Evolutionary conservation across 2,329 filamentous ascomycete genomes (phyloP), one percentile per base, ranked within the genome.

Genomic region (Exserohilum rostratum): DNA sequence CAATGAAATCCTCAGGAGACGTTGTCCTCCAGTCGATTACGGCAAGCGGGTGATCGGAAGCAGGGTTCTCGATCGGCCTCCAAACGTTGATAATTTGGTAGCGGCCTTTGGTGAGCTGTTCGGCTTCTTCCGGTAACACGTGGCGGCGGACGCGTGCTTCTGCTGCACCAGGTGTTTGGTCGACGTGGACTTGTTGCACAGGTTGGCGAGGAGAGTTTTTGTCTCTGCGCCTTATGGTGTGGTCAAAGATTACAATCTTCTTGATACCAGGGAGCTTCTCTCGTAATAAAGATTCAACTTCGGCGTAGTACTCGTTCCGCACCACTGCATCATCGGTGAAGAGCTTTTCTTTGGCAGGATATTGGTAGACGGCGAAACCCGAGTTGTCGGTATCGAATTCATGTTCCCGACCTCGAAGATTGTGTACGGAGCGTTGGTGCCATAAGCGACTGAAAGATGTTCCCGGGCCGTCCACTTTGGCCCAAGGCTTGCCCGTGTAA

Each of bases 81-180:
- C 87, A 90, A 13, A 90, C 86, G 58, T 90, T 90, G 70, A 90
- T 85, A 65, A 89, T 84, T 66, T 88, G 85, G 66, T 84, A 88
- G 5, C 87, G 79, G 6, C 81, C 79, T 51, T 79, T 78, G 2
- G 89, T 61, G 9, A 89, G 73, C 49, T 80, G 78, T 25, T 87
- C 83, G 0, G 81, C 83, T 62, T 87, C 85, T 1, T 79, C 78
- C 2, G 70, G 73, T 0, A 82, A 77, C 0, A 88, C 60, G 62
- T 90, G 88, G 1, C 86, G 78, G 1, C 84, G 79, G 12, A 90
- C 87, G 11, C 88, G 82, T 1, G 74, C 80, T 55, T 81, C 84
- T 0, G 86, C 86, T 0, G 88, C 87, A 0, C 66, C 73, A 0
- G 87, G 83, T 0, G 88, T 90, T 74, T 90, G 88, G 66, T 91